phyloP scores from a whole-genome alignment of 2,329 filamentous ascomycete genomes.

The Aspergillus persii region DNA sequence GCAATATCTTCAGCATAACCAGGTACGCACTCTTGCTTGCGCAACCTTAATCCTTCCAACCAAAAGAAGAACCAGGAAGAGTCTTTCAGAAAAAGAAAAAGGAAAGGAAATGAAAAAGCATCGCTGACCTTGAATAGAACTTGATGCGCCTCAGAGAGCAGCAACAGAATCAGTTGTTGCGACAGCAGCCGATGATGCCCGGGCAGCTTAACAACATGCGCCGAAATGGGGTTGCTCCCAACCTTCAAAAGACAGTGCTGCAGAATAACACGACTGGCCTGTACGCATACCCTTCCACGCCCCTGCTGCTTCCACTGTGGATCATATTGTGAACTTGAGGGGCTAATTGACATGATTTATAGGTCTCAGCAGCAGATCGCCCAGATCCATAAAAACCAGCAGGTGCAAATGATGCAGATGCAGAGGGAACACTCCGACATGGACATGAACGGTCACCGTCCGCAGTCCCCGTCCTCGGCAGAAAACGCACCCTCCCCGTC shows the following conservation, averaged over 20 bases:
- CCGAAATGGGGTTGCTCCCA: conserved; percentile 36
- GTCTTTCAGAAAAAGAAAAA: background rate
- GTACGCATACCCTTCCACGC: conserved; percentile 28
- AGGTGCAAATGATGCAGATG: conserved; percentile 69
- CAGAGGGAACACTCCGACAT: conserved; percentile 83
- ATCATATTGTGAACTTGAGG: background rate
- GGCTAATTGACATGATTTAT: background rate
- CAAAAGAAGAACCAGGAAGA: background rate
- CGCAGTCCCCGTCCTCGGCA: conserved; percentile 75
- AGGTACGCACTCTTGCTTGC: conserved; percentile 54
- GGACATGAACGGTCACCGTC: conserved; percentile 77
- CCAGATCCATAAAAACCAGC: conserved; percentile 61
- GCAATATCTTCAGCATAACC: conserved; percentile 77
- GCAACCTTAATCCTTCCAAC: background rate
- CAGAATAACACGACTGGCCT: conserved; percentile 61
- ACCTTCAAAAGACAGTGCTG: conserved; percentile 70
- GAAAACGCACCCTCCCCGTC: conserved; percentile 91
- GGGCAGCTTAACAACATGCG: conserved; percentile 62
- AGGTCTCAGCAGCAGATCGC: conserved; percentile 67
- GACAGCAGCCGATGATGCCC: conserved; percentile 63
- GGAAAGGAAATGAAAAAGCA: background rate
- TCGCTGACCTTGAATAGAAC: conserved; percentile 48
- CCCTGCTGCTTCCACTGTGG: background rate
- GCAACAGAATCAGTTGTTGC: conserved; percentile 73
- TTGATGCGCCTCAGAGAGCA: conserved; percentile 68